Evolutionary conservation across 1,284 basidiomycete species (phyloP).

Genomic region (Marasmius sp.): DNA sequence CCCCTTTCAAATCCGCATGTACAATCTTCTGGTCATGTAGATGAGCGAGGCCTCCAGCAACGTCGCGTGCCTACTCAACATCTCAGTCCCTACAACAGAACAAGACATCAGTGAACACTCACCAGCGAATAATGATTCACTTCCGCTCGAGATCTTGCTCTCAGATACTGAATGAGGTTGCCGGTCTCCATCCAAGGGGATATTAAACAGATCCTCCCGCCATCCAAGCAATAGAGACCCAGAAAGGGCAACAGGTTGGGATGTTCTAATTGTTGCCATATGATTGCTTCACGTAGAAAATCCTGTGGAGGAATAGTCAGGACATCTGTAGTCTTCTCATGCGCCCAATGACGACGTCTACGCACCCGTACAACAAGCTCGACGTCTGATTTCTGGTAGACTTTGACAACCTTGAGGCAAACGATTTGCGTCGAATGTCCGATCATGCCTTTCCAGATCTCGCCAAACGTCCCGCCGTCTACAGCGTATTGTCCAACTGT

Average conservation of each 20-base stretch:
- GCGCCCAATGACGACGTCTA: neutral
- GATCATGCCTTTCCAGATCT: neutral
- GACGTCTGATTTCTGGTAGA: neutral
- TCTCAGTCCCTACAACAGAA: neutral
- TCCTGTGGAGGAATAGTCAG: neutral
- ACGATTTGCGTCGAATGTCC: neutral
- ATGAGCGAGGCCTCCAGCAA: neutral
- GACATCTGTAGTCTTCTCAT: neutral
- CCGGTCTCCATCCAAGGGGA: constrained; percentile 7
- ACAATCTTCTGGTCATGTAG: neutral
- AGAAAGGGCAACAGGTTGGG: constrained; percentile 1
- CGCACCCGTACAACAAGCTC: neutral
- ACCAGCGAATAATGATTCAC: neutral
- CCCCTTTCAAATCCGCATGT: neutral
- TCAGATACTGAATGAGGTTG: neutral
- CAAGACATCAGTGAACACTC: neutral
- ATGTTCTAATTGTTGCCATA: constrained; percentile 2
- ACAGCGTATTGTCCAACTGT: neutral
- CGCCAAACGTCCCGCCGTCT: neutral
- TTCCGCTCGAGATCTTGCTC: neutral
- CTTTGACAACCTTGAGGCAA: neutral
- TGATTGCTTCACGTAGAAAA: neutral
- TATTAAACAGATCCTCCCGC: constrained; percentile 4
- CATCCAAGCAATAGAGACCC: neutral
- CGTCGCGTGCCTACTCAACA: neutral